phyloP scores from a whole-genome alignment of 176 grass and related monocot species.

The Triticum timopheevii region DNA sequence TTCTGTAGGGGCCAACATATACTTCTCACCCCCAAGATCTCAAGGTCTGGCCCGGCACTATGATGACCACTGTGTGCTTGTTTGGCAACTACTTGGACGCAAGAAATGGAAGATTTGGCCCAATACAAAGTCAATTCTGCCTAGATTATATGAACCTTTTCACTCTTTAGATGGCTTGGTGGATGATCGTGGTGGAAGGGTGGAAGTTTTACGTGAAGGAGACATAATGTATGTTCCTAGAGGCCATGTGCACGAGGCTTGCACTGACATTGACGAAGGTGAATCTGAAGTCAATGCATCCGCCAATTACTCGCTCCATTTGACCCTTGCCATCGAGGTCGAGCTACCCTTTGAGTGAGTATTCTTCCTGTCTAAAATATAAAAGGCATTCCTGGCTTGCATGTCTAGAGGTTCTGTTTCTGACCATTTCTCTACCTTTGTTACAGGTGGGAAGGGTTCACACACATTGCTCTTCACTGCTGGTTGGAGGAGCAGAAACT shows the following conservation, averaged over 20 bases:
- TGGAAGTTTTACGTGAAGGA: constrained; percentile 64
- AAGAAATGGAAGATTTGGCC: constrained; percentile 73
- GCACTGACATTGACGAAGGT: constrained; percentile 30
- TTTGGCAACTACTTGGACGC: constrained; percentile 69
- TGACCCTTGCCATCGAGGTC: constrained; percentile 88
- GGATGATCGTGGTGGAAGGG: constrained; percentile 22
- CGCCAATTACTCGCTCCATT: constrained; percentile 57
- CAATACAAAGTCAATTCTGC: constrained; percentile 47
- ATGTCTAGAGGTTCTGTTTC: neutral
- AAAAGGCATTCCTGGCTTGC: neutral
- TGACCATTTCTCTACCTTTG: neutral
- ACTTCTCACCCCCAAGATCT: constrained; percentile 71
- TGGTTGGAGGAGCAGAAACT: constrained; percentile 55
- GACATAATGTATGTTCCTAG: constrained; percentile 88
- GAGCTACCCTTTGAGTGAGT: constrained; percentile 94
- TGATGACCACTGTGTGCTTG: constrained; percentile 93
- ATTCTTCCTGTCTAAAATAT: neutral
- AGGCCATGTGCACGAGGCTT: constrained; percentile 80
- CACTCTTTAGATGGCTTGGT: constrained; percentile 41
- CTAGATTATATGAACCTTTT: constrained; percentile 82
- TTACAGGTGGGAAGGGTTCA: constrained; percentile 89
- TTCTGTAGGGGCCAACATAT: constrained; percentile 82
- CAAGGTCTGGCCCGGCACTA: constrained; percentile 78
- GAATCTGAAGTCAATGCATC: constrained; percentile 12
- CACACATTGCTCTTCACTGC: constrained; percentile 71